Evolutionary conservation across 768 basidiomycete species (phyloP).

Genomic region (Phanerochaete carnosa): DNA sequence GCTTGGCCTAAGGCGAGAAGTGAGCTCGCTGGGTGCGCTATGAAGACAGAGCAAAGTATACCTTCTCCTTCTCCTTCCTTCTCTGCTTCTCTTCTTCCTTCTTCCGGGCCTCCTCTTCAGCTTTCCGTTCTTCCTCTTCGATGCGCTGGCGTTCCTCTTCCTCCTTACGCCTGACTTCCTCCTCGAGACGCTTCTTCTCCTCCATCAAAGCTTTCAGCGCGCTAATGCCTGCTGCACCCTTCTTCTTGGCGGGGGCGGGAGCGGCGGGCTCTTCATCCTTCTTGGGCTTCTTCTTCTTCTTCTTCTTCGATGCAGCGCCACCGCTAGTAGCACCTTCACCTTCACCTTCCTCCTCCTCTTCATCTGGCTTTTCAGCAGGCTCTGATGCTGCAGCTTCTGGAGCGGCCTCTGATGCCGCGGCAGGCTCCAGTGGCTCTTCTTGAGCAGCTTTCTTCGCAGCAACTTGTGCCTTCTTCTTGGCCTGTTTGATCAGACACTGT

Average conservation of each 20-base stretch:
- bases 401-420: slow-evolving; percentile 19
- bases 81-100: slow-evolving; percentile 83
- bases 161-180: slow-evolving; percentile 66
- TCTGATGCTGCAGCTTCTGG: not conserved
- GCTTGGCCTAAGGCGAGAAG: slow-evolving; percentile 60
- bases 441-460: slow-evolving; percentile 68
- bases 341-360: slow-evolving; percentile 46
- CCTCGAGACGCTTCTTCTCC: slow-evolving; percentile 84
- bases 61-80: slow-evolving; percentile 88
- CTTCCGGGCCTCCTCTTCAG: slow-evolving; percentile 71
- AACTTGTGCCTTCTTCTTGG: slow-evolving; percentile 92
- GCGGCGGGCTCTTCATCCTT: slow-evolving; percentile 60
- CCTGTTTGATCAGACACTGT: slow-evolving; percentile 43
- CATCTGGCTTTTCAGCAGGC: slow-evolving; percentile 19
- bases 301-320: slow-evolving; percentile 55
- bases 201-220: slow-evolving; percentile 91
- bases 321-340: slow-evolving; percentile 68
- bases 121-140: slow-evolving; percentile 83
- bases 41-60: slow-evolving; percentile 21
- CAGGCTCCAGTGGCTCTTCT: slow-evolving; percentile 24
- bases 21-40: slow-evolving; percentile 6
- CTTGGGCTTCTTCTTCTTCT: slow-evolving; percentile 83
- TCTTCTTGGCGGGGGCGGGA: slow-evolving; percentile 63
- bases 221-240: slow-evolving; percentile 61
- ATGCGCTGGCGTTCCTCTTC: slow-evolving; percentile 80